Evolutionary conservation across 1,284 basidiomycete species (phyloP).

Genomic region (Wolfiporia cocos): DNA sequence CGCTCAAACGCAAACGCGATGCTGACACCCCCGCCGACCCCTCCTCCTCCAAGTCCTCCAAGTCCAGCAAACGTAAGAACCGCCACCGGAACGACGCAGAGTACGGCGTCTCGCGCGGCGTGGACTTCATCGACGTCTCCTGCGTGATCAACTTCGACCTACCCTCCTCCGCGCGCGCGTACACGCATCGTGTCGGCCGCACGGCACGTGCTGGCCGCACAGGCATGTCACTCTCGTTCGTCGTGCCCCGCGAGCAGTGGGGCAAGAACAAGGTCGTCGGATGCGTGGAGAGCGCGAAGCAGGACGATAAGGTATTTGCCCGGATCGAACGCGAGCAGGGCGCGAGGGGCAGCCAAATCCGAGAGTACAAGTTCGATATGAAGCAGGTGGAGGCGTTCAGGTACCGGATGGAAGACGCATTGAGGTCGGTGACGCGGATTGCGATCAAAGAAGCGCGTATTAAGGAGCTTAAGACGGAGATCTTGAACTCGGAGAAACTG

Average conservation of each 20-base stretch:
- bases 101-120: constrained; percentile 93
- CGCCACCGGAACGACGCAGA: constrained; percentile 52
- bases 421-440: constrained; percentile 83
- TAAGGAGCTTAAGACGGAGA: constrained; percentile 92
- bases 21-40: constrained; percentile 12
- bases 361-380: constrained; percentile 93
- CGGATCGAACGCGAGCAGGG: constrained; percentile 74
- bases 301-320: constrained; percentile 76
- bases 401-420: constrained; percentile 96
- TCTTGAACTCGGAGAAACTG: constrained; percentile 92
- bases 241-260: constrained; percentile 74
- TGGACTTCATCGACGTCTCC: constrained; percentile 96
- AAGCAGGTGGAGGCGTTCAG: constrained; percentile 96
- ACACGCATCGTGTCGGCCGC: constrained; percentile 94
- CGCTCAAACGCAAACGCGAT: constrained; percentile 17
- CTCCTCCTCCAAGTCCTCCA: constrained; percentile 8
- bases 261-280: constrained; percentile 76
- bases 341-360: constrained; percentile 70
- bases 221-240: constrained; percentile 89
- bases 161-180: constrained; percentile 82
- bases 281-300: constrained; percentile 57
- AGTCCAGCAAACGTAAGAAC: constrained; percentile 29
- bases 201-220: constrained; percentile 94
- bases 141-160: constrained; percentile 99
- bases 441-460: constrained; percentile 89